Conservation (phyloP, 495 filamentous ascomycete genomes). For the Daldinia decipiens region DNA sequence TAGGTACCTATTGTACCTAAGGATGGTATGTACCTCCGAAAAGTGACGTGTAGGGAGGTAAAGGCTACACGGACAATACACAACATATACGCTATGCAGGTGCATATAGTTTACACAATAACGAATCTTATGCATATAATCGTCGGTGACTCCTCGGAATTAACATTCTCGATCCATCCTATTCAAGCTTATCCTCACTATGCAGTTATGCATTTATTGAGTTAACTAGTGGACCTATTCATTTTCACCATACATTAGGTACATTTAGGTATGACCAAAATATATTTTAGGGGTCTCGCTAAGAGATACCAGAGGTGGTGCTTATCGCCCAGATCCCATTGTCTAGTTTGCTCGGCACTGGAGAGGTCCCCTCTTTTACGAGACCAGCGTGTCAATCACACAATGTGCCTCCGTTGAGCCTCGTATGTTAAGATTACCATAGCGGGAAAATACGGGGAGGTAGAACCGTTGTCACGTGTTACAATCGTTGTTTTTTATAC, state of each 20-base stretch:
- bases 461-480: too few relatives aligned
- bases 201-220: too few relatives aligned
- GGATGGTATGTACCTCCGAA: too few relatives aligned
- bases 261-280: not conserved
- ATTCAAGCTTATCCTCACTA: not conserved
- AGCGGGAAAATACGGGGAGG: too few relatives aligned
- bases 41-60: slow-evolving; percentile 28
- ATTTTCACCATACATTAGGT: slow-evolving; percentile 20
- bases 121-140: slow-evolving; percentile 17
- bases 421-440: slow-evolving; percentile 47
- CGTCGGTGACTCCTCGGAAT: slow-evolving; percentile 35
- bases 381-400: slow-evolving; percentile 33
- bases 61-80: not conserved
- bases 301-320: not conserved
- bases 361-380: slow-evolving; percentile 40
- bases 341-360: slow-evolving; percentile 35
- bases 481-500: too few relatives aligned
- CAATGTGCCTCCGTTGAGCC: slow-evolving; percentile 24
- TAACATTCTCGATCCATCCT: slow-evolving; percentile 13
- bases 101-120: not conserved
- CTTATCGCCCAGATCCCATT: slow-evolving; percentile 28
- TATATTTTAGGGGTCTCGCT: slow-evolving; percentile 27
- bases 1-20: too few relatives aligned
- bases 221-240: slow-evolving; percentile 14
- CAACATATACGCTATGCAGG: not conserved